Base-by-base conservation (phyloP, 202 grass and related monocot species). In the Dendrocalamus latiflorus region DNA sequence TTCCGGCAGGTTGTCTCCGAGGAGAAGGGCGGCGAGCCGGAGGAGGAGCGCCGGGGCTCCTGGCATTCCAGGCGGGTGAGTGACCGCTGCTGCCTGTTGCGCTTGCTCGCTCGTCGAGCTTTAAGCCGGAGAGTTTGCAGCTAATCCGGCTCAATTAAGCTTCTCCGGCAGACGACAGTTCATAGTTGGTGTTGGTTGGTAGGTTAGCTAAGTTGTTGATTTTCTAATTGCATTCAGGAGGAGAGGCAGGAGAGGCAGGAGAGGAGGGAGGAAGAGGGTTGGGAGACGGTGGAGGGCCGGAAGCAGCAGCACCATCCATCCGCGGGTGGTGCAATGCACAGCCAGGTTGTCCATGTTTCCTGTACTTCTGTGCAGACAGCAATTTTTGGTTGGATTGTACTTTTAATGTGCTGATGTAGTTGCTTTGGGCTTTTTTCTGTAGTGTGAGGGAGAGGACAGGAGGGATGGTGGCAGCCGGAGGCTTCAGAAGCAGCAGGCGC, bases 401-500 rank as follows among this genome's bases (percentile, higher is more conserved):
- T 30, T 30, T 30, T 30, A 39, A 0, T 15, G 5, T 81, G 62
- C 34, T 84, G 42, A 80, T 37, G 62, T 20, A 9, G 42, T 1
- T 76, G 24, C 7, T 8, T 13, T 82, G 33, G 8, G 43, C 34
- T 63, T 64, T 2, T 61, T 54, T 43, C 24, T 69, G 18, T 51
- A 86, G 89, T 65, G 41, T 17, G 50, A 84, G 5, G 85, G 58
- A 39, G 78, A 75, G 45, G 64, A 84, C 20, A 76, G 68, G 63
- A 74, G 39, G 61, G 79, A 9, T 4, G 75, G 78, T n/a, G 30
- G 68, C 49, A 33, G 37, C 49, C 45, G 50, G n/a, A 55, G 43
- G n/a, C n/a, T n/a, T n/a, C n/a, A n/a, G n/a, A n/a, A n/a, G n/a
- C 81, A 86, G 18, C 84, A 81, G 65, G 43, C 62, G 24, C 78